Percentiles rank a stretch among this genome's conserved stretches.
Conservation (phyloP, 306 rosid species). For the Begonia peltatifolia region DNA sequence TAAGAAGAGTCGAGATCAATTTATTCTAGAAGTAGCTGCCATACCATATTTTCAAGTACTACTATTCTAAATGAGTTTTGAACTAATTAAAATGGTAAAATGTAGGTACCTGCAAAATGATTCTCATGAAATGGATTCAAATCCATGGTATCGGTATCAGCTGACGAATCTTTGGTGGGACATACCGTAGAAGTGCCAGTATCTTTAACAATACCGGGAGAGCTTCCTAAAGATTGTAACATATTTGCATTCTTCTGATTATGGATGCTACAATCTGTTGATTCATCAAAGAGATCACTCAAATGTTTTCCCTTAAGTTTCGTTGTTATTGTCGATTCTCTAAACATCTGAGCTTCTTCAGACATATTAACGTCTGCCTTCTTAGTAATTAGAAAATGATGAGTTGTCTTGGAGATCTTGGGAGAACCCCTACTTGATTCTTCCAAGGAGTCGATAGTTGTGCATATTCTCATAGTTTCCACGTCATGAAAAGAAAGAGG, state of each 20-base stretch:
- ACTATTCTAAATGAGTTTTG: too few relatives aligned
- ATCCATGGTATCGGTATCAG: constrained; percentile 67
- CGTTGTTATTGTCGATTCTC: too few relatives aligned
- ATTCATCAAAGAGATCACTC: constrained; percentile 17
- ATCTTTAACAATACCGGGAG: constrained; percentile 21
- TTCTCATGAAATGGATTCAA: constrained; percentile 40
- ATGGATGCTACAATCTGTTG: constrained; percentile 21
- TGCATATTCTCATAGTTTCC: constrained; percentile 33
- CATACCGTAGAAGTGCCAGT: constrained; percentile 14
- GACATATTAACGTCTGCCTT: constrained; percentile 28
- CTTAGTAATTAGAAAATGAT: constrained; percentile 31
- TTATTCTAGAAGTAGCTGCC: too few relatives aligned
- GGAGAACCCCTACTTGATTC: constrained; percentile 29
- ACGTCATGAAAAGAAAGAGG: constrained; percentile 31
- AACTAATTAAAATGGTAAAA: background rate
- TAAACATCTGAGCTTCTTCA: constrained; percentile 1
- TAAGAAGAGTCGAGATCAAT: too few relatives aligned
- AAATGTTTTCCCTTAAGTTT: constrained; percentile 22
- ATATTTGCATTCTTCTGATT: constrained; percentile 24
- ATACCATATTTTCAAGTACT: too few relatives aligned
- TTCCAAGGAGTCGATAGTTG: constrained; percentile 34
- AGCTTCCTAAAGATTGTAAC: constrained; percentile 32
- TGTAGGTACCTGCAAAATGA: constrained; percentile 35
- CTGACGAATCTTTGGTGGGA: constrained; percentile 50
- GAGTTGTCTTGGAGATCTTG: constrained; percentile 33